Conservation (phyloP, 306 rosid species). For the Cucurbita pepo region DNA sequence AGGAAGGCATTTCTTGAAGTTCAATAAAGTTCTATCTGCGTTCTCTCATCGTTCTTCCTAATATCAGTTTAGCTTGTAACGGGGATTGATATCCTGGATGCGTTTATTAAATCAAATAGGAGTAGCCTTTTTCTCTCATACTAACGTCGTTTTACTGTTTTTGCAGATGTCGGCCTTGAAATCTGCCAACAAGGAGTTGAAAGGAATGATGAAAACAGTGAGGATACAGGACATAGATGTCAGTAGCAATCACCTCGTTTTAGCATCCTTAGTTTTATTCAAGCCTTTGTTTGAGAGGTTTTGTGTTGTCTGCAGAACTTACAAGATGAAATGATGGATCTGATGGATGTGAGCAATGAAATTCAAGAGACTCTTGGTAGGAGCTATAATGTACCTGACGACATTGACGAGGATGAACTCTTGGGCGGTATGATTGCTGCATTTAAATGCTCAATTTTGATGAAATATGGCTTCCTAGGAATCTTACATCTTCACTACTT, state of each 20-base stretch:
- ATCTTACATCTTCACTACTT: not conserved
- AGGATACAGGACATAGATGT: conserved; percentile 94
- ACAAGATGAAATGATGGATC: conserved; percentile 98
- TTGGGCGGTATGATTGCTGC: conserved; percentile 68
- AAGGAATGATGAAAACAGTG: conserved; percentile 98
- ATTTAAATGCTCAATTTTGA: conserved; percentile 5
- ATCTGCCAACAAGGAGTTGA: conserved; percentile 93
- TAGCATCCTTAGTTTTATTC: conserved; percentile 10
- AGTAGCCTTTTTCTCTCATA: not conserved
- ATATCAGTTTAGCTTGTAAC: conserved; percentile 17
- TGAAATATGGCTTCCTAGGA: not conserved
- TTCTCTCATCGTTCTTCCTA: conserved; percentile 10
- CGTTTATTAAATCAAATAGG: not conserved
- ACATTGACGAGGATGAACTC: conserved; percentile 90
- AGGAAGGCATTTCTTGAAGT: conserved; percentile 37
- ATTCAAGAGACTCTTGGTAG: conserved; percentile 91
- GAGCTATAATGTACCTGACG: conserved; percentile 94
- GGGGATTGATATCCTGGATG: not conserved
- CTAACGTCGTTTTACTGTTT: conserved; percentile 3
- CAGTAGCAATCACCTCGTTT: conserved; percentile 13
- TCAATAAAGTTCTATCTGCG: conserved; percentile 14
- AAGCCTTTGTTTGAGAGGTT: not conserved
- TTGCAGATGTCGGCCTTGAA: conserved; percentile 83
- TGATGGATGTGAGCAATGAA: conserved; percentile 92
- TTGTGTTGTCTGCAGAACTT: conserved; percentile 40